Evolutionary conservation across 140 eudicot species (phyloP), one percentile per base, ranked within the genome.

Genomic region (Anethum foeniculum): DNA sequence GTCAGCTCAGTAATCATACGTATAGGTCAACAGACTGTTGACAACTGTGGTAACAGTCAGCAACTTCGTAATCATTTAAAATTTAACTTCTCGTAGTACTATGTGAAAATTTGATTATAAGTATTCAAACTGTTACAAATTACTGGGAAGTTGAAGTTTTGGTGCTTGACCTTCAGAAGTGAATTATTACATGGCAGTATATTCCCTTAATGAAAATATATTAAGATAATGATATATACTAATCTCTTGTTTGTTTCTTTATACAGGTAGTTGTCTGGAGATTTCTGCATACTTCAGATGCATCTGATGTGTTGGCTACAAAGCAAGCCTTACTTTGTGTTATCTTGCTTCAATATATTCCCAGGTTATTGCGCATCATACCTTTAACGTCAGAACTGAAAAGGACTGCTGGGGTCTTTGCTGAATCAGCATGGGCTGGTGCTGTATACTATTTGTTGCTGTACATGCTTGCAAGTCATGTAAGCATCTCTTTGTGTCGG

Each of bases 371-470:
- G 30, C 90, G 97, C 58, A 85, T 95, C 64, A 64, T 92, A 41
- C 99, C 99, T 30, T 64, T 94, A 64, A 86, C 88, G 80, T 92
- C 99, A 12, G 97, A 94, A 84, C 88, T 94, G 68, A 94, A 92
- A 87, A 95, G 91, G 82, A 89, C 95, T 8, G 97, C 93, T 2
- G 99, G 99, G 64, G 97, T 88, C 78, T 91, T 95, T 85, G 94
- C 97, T 28, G 99, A 95, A 81, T 89, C 93, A 74, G 95, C 99
- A 47, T 95, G 97, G 99, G 97, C 97, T 41, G 99, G 99, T 83
- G 97, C 99, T 23, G 97, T 89, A 0, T 92, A 89, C 84, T 95
- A 95, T 83, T 82, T 95, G 87, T 80, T 95, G 79, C 87, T 96
- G 93, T 92, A 89, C 88, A 80, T 92, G 84, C 97, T 95, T 34